Percentiles rank a stretch among this genome's conserved stretches.
phyloP scores from a whole-genome alignment of 805 yeast genomes.

The Starmera pachycereana region DNA sequence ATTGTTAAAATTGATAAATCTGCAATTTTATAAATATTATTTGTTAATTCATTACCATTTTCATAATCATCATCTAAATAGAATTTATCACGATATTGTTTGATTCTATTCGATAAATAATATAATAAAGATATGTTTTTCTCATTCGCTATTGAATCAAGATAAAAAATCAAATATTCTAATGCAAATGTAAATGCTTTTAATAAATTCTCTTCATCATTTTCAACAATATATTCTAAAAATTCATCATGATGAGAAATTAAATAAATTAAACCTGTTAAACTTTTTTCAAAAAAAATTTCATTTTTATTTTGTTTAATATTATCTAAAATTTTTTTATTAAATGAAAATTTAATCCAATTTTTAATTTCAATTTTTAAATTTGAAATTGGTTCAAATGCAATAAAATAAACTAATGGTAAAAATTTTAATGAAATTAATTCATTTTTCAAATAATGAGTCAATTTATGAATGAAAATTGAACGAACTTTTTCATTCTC shows the following conservation, averaged over 20 bases:
- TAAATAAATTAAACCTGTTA: constrained; percentile 58
- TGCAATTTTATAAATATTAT: constrained; percentile 52
- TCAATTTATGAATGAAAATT: constrained; percentile 37
- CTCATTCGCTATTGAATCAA: constrained; percentile 48
- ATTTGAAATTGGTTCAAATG: constrained; percentile 56
- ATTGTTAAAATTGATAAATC: constrained; percentile 65
- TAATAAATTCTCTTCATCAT: constrained; percentile 18
- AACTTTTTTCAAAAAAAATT: constrained; percentile 51
- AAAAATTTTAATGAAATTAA: constrained; percentile 54
- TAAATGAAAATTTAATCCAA: constrained; percentile 61
- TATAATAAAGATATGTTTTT: constrained; percentile 65
- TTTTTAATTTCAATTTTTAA: constrained; percentile 43
- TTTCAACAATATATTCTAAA: constrained; percentile 26
- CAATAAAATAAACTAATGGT: constrained; percentile 61
- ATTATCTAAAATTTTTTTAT: constrained; percentile 13
- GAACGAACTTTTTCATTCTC: constrained; percentile 46
- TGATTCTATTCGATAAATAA: constrained; percentile 68
- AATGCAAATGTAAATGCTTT: constrained; percentile 44
- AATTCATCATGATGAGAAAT: constrained; percentile 71
- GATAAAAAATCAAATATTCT: constrained; percentile 48
- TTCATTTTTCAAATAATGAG: constrained; percentile 39
- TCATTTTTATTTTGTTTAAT: constrained; percentile 25
- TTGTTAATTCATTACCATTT: constrained; percentile 16
- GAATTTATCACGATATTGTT: constrained; percentile 60
- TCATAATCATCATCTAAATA: constrained; percentile 24